phyloP scores from a whole-genome alignment of 2,329 filamentous ascomycete genomes.

The Fusarium vanettenii region DNA sequence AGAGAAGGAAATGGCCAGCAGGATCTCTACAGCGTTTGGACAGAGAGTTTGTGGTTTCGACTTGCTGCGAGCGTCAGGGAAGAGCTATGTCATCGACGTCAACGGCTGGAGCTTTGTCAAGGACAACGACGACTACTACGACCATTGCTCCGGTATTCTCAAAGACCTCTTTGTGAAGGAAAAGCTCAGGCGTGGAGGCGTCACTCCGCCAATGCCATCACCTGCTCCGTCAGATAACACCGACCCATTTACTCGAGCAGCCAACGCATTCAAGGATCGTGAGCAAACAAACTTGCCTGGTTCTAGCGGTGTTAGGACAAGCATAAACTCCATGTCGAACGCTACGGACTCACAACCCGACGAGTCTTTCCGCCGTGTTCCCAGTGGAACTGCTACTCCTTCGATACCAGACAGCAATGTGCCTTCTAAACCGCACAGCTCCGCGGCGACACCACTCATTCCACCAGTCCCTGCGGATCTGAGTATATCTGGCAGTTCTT shows the following conservation, averaged over 20 bases:
- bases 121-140: conserved; percentile 98
- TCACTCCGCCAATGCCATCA: conserved; percentile 66
- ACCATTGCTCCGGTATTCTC: conserved; percentile 87
- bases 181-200: conserved; percentile 71
- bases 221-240: conserved; percentile 56
- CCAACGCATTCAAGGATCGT: conserved; percentile 53
- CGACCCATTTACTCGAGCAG: conserved; percentile 53
- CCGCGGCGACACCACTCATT: conserved; percentile 49
- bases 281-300: conserved; percentile 45
- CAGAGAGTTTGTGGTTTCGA: conserved; percentile 98
- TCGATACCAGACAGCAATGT: conserved; percentile 45
- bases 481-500: conserved; percentile 41
- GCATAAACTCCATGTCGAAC: conserved; percentile 36
- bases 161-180: conserved; percentile 90
- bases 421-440: conserved; percentile 50
- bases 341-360: conserved; percentile 41
- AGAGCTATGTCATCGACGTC: conserved; percentile 98
- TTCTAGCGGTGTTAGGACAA: conserved; percentile 43
- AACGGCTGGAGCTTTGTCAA: conserved; percentile 99
- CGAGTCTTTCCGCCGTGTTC: conserved; percentile 36
- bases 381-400: conserved; percentile 47
- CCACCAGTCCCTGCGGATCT: conserved; percentile 49
- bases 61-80: conserved; percentile 85
- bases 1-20: conserved; percentile 87
- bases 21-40: conserved; percentile 91